Conservation (phyloP, 805 yeast species). For the Candida railenensis region DNA sequence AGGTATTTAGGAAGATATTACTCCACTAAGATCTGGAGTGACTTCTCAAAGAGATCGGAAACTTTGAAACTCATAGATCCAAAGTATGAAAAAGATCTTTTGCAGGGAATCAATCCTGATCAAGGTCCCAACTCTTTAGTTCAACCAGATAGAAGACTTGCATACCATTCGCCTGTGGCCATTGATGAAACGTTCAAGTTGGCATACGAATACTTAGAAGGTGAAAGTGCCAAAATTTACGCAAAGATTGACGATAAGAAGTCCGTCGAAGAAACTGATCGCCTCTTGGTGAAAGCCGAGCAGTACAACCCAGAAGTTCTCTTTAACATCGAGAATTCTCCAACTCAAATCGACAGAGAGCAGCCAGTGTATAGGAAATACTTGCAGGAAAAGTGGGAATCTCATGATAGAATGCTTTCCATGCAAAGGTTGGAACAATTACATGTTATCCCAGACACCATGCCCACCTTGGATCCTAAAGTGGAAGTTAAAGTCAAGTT, state of each 20-base stretch:
- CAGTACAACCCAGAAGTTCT: conserved; percentile 79
- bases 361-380: conserved; percentile 79
- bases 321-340: conserved; percentile 53
- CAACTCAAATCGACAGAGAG: conserved; percentile 56
- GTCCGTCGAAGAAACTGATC: conserved; percentile 16
- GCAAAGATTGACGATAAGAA: conserved; percentile 29
- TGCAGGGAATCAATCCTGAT: conserved; percentile 20
- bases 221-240: conserved; percentile 45
- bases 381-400: conserved; percentile 71
- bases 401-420: conserved; percentile 65
- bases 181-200: conserved; percentile 70
- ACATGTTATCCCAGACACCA: conserved; percentile 86
- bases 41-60: conserved; percentile 27
- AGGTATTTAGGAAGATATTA: conserved; percentile 8
- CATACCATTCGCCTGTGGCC: conserved; percentile 68
- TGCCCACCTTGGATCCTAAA: conserved; percentile 82
- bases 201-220: conserved; percentile 60
- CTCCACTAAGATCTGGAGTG: conserved; percentile 30
- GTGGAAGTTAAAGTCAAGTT: conserved; percentile 76
- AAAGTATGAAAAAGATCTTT: conserved; percentile 19
- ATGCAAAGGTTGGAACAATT: conserved; percentile 92
- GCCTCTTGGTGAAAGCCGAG: conserved; percentile 61
- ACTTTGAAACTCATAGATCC: conserved; percentile 24
- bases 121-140: conserved; percentile 56
- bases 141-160: conserved; percentile 38